These are phyloP conservation scores for Botrytis galanthina DNA, from an alignment of 2,329 filamentous ascomycete genomes.

Conservation along the genomic window DNA sequence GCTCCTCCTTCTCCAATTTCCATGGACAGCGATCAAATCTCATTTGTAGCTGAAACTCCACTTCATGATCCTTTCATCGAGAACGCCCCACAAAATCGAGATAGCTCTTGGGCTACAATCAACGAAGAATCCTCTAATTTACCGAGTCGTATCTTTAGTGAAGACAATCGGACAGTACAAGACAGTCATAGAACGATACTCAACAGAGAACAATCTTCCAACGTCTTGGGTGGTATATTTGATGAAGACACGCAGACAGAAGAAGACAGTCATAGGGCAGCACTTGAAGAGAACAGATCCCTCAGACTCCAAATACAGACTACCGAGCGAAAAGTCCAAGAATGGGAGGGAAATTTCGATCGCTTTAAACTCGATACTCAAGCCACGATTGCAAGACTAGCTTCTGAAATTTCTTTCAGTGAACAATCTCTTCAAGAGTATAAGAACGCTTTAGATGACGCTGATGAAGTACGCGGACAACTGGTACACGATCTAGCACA, in stretches of 20 bases:
- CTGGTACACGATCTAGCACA: not conserved
- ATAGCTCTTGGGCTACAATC: not conserved
- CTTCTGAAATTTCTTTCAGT: not conserved
- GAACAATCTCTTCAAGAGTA: not conserved
- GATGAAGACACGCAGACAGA: not conserved
- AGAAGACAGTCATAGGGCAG: not conserved
- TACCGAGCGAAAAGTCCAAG: not conserved
- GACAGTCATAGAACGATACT: not conserved
- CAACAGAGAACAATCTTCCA: not conserved
- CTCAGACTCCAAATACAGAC: not conserved
- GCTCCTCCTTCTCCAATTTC: not conserved
- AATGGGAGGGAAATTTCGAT: not conserved
- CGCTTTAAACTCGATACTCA: not conserved
- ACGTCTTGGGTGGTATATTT: not conserved
- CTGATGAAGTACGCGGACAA: not conserved
- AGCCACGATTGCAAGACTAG: not conserved
- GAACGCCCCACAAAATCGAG: not conserved
- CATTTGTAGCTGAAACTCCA: not conserved
- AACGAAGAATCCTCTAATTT: not conserved
- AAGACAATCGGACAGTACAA: not conserved
- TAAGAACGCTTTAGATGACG: not conserved
- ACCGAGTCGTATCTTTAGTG: not conserved
- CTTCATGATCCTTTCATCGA: not conserved
- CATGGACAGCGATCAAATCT: not conserved
- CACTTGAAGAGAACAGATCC: not conserved